Evolutionary conservation across 495 filamentous ascomycete species (phyloP), one percentile per base, ranked within the genome.

Genomic region (Xylaria castorea): DNA sequence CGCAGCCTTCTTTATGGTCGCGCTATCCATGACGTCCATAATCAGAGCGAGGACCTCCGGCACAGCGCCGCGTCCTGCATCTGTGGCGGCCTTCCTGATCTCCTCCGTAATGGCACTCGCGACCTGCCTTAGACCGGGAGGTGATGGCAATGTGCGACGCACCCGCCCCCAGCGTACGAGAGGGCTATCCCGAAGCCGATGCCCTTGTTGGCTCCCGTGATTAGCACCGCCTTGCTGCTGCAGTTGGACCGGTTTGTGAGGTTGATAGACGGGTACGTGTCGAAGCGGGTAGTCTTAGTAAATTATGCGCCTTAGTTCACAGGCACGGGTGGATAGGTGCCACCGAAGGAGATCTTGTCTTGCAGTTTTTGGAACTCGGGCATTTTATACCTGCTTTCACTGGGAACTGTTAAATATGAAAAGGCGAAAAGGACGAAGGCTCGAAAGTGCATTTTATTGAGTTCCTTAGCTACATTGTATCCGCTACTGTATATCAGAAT

Each of bases 151-250:
- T 62, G 27, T 62, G 36, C 32, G 60, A 79, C 5, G 80, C 79
- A 0, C 86, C 85, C 20, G 84, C 85, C 66, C n/a, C 74, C 78
- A 3, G 84, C 86, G 70, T 78, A 87, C 8, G 83, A 78, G 48
- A 84, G 55, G 0, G 85, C 85, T 9, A 79, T 84, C 1, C 79
- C 81, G 4, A 74, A 78, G 3, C 86, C 85, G 38, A 88, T 82
- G 0, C 85, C 86, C 64, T 81, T 83, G 20, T 81, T 84, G 0
- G 81, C 85, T 6, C 84, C 85, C 1, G 83, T 85, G 58, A 86
- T 81, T 42, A 88, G 70, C 58, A 86, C 78, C 5, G 75, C 70
- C 65, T 83, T 83, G 1, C 80, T 80, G 0, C 42, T 34, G 22
- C 81, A 80, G n/a, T 81, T 66, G 6, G 75, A 73, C 30, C 75